A percentile compares a stretch with the other conserved stretches of the same genome.
Conservation (phyloP, 495 filamentous ascomycete genomes). For the Achaetomiella virescens region DNA sequence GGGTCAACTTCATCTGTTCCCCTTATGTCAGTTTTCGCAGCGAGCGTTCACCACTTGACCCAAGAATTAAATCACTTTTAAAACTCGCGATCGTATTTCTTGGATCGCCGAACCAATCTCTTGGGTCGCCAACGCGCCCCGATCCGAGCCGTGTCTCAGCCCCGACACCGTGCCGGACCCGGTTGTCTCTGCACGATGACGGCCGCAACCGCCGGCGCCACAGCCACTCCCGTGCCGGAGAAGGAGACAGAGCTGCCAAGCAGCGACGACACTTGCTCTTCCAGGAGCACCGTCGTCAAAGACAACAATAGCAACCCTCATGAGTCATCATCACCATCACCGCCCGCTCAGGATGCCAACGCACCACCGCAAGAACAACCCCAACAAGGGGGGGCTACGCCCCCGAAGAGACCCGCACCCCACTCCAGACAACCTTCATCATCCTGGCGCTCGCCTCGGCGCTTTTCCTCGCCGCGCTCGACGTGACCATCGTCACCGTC, state of each 20-base stretch:
- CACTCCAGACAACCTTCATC: conserved; percentile 32
- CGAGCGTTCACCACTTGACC: no score
- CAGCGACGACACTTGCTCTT: conserved; percentile 1
- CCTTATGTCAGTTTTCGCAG: no score
- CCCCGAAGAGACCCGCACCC: conserved; percentile 30
- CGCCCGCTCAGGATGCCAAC: no score
- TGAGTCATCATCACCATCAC: not conserved
- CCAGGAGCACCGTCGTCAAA: not conserved
- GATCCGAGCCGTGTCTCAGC: not conserved
- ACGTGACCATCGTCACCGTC: conserved; percentile 34
- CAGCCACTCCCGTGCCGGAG: not conserved
- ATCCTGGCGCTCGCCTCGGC: conserved; percentile 41
- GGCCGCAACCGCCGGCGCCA: not conserved
- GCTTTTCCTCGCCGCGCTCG: conserved; percentile 50
- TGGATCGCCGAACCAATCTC: no score
- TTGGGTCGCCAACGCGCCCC: no score
- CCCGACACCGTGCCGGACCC: not conserved
- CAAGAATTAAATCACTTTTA: no score
- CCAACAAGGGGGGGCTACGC: not conserved
- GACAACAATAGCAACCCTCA: no score
- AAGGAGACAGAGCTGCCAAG: not conserved
- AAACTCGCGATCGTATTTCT: no score
- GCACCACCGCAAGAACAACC: not conserved
- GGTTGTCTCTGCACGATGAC: not conserved
- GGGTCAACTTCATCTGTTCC: no score